Evolutionary conservation across 2,329 filamentous ascomycete genomes (phyloP), one percentile per base, ranked within the genome.

Genomic region (Fusarium sp.): DNA sequence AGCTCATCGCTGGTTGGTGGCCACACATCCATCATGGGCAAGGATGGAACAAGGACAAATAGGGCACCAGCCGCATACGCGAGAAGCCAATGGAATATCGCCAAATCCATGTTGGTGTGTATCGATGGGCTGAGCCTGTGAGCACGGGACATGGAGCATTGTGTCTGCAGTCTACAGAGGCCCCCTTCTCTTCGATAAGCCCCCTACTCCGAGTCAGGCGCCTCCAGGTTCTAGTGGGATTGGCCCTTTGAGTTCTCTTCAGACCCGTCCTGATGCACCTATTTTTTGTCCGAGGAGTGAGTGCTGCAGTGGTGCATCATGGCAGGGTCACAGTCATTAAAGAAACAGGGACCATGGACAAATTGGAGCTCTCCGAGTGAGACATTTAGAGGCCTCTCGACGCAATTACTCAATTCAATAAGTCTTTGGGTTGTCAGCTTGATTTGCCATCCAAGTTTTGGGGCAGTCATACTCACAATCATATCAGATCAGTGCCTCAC

Each of bases 201-300:
- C 59, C 49, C 54, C 39, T 35, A 55, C 27, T 39, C 42, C 66
- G 66, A 76, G 75, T 77, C 75, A 77, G 75, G 76, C 76, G 76
- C 70, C 52, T 69, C 73, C 67, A 58, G 49, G 35, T 65, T 63
- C 61, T 31, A 62, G 73, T 44, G 61, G 76, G 76, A 77, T 78
- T 78, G 76, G 76, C 48, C 31, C 59, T 56, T 39, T 48, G 66
- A 62, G 48, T 54, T 60, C 57, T 67, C 60, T 54, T 41, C 51
- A 69, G 73, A 64, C 73, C 73, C 73, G 60, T 76, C 66, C 51
- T 66, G 63, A 74, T 77, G 75, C 71, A 73, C 68, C 57, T 62
- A 58, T 66, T 75, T 60, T 63, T 66, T 62, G 58, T 56, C 57
- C 52, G 45, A 39, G 25, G 41, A 49, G 31, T 37, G 55, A 58